These are phyloP conservation scores for Chernovozyma aurita DNA, from an alignment of 1,139 yeast genomes.

Conservation along the genomic window DNA sequence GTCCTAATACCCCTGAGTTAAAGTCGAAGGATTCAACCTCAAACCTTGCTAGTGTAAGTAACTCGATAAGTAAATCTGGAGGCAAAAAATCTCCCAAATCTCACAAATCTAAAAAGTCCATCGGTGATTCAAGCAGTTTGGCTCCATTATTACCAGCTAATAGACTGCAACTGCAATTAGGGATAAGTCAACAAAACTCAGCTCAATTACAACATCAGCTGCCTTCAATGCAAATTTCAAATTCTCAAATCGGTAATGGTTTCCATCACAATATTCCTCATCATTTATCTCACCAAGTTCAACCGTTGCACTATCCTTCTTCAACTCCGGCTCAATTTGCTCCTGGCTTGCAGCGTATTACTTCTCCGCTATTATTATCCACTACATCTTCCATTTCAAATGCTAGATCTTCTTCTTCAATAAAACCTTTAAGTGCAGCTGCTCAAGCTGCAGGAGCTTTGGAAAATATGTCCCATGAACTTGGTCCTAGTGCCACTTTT, in stretches of 20 bases:
- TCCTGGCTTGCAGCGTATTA: conserved; percentile 56
- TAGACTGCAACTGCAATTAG: conserved; percentile 5
- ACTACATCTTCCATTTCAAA: conserved; percentile 40
- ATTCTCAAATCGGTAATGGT: neutral
- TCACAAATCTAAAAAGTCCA: conserved; percentile 6
- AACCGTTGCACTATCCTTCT: conserved; percentile 62
- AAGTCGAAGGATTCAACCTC: conserved; percentile 32
- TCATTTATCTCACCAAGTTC: conserved; percentile 38
- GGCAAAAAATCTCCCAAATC: conserved; percentile 7
- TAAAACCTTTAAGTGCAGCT: conserved; percentile 15
- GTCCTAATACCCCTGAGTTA: conserved; percentile 45
- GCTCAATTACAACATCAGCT: neutral
- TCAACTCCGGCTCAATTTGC: conserved; percentile 72
- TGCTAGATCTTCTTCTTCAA: conserved; percentile 21
- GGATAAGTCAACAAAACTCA: neutral
- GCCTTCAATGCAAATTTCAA: neutral
- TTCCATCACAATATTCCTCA: conserved; percentile 14
- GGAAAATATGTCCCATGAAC: conserved; percentile 49
- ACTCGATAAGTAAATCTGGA: neutral
- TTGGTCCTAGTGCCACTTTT: conserved; percentile 45
- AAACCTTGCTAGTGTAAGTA: neutral
- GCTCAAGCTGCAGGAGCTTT: conserved; percentile 57
- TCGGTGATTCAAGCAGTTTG: conserved; percentile 9
- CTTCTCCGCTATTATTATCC: conserved; percentile 57
- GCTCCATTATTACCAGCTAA: conserved; percentile 30